Conservation (phyloP, 164 flowering plant genomes). For the Taxillus chinensis region DNA sequence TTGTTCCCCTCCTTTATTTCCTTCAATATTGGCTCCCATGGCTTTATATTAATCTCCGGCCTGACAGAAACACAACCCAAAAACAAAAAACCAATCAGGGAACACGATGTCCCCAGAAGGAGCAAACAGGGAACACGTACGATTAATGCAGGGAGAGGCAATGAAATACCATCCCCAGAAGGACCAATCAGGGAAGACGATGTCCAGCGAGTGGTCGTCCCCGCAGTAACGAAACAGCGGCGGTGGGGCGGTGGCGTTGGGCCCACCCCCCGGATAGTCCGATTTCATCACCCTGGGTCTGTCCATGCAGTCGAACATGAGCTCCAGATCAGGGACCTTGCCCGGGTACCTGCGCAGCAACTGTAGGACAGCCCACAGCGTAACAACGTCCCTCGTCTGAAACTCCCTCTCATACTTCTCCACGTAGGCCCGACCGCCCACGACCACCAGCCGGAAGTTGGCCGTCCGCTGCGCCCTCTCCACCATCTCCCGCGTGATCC, state of each 20-base stretch:
- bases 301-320: constrained; percentile 67
- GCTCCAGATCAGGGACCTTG: constrained; percentile 50
- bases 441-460: constrained; percentile 38
- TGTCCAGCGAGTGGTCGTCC: constrained; percentile 35
- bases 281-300: constrained; percentile 37
- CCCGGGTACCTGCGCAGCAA: constrained; percentile 59
- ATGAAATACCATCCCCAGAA: constrained; percentile 59
- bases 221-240: constrained; percentile 60
- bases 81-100: background rate
- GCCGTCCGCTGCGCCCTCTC: constrained; percentile 40
- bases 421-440: constrained; percentile 53
- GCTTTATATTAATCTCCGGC: constrained; percentile 61
- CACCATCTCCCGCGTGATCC: constrained; percentile 52
- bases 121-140: constrained; percentile 59
- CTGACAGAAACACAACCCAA: constrained; percentile 13
- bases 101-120: constrained; percentile 34
- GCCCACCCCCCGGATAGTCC: constrained; percentile 6
- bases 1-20: constrained; percentile 48
- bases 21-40: constrained; percentile 43
- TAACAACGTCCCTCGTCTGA: constrained; percentile 48
- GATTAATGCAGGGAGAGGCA: too few species aligned
- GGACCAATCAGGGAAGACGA: constrained; percentile 71
- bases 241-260: constrained; percentile 34
- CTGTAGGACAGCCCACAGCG: constrained; percentile 66
- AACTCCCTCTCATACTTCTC: constrained; percentile 30